Base-by-base conservation (phyloP, 306 rosid species). In the Hippophae tibetana region DNA sequence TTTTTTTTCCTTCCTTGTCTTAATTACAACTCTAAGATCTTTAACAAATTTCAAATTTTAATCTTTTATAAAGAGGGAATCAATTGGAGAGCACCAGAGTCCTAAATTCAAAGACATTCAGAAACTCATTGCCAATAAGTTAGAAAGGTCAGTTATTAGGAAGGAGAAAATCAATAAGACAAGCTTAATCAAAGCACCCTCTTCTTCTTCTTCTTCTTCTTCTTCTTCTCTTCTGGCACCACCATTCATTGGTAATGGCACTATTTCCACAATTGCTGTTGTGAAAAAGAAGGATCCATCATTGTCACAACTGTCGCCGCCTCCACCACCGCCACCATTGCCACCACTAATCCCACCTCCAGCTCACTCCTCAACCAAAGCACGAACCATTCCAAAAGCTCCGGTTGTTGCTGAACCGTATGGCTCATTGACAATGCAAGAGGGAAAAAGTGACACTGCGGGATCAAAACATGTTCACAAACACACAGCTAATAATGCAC, bases 81-180 rank as follows among this genome's bases (percentile, higher is more conserved):
- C 69, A 67, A 60, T 68, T 67, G 83, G 79, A 64, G 84, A 74
- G 66, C 70, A 66, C 73, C 83, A 74, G 71, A 78, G 71, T 38
- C 75, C 85, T 23, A 81, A 76, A 46, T 77, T 82, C 54, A 84
- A 84, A 66, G 93, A 84, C 72, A 83, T 82, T 63, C 89, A 81
- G 77, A 82, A 77, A 62, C 86, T 80, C 69, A 84, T 88, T 72
- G 89, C 89, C 76, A 81, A 79, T 75, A 88, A 84, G 73, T 64
- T 85, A 75, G 84, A 82, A 74, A 23, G 66, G 57, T 72, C 93
- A 9, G 79, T 56, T 49, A 79, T 51, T 0, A 78, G 80, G 64
- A 80, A 73, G 48, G 81, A 88, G 66, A 67, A 69, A 52, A 31
- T 38, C 47, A 31, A 41, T 52, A 85, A 82, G 63, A 53, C 69